Conservation (phyloP, 2,329 filamentous ascomycete species). For the Laburnicola sp. region DNA sequence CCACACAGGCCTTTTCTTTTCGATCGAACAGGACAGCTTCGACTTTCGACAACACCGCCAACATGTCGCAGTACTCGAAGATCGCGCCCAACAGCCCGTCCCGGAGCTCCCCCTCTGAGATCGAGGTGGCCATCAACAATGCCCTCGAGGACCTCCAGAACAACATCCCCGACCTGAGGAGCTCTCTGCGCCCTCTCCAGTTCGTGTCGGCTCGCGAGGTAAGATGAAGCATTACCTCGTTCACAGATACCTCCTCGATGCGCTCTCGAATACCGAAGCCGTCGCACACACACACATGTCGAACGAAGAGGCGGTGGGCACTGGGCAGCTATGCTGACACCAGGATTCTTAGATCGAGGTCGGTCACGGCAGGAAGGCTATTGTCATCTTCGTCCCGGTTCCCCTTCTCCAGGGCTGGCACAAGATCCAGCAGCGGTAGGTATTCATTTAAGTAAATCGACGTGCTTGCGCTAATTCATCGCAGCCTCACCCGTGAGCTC, state of each 20-base stretch:
- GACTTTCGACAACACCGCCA: conserved; percentile 47
- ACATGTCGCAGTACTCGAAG: conserved; percentile 74
- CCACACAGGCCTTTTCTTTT: conserved; percentile 9
- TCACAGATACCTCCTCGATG: conserved; percentile 22
- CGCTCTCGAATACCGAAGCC: conserved; percentile 32
- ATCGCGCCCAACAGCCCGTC: conserved; percentile 97
- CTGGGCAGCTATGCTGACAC: conserved; percentile 60
- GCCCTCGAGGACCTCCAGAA: conserved; percentile 81
- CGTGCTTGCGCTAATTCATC: conserved; percentile 10
- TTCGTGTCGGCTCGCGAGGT: conserved; percentile 99
- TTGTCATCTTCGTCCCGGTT: conserved; percentile 99
- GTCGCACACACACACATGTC: conserved; percentile 31
- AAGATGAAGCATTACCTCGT: conserved; percentile 58
- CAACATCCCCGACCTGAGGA: conserved; percentile 98
- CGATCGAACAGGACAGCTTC: conserved; percentile 17
- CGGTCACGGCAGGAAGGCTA: conserved; percentile 99
- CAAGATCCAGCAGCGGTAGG: conserved; percentile 99
- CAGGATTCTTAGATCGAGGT: conserved; percentile 88
- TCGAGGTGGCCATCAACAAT: conserved; percentile 94
- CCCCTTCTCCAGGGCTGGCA: conserved; percentile 98
- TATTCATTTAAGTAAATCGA: conserved; percentile 21
- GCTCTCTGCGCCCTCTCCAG: conserved; percentile 93
- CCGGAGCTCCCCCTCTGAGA: conserved; percentile 92
- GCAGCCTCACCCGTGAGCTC: conserved; percentile 96
- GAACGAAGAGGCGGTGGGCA: conserved; percentile 59